Evolutionary conservation across 202 grass and related monocot species (phyloP).

Genomic region (Setaria viridis): DNA sequence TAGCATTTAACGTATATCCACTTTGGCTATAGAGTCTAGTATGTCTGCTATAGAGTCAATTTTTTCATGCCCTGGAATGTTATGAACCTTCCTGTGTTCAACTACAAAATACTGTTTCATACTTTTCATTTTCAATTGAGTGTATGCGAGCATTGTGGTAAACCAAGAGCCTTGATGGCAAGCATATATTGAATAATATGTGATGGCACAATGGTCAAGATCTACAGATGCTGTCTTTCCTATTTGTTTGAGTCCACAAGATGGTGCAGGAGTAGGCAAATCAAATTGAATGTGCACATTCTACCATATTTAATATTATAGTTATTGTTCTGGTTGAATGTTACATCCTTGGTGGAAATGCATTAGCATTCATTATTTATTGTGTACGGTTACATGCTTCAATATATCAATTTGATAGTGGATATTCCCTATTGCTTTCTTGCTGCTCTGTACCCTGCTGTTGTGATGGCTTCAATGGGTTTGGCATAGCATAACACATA

Average conservation of each 20-base stretch:
- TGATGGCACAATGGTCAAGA: background rate
- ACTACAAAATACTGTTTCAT: background rate
- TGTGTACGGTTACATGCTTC: background rate
- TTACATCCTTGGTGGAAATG: background rate
- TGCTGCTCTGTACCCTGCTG: slow-evolving; percentile 2
- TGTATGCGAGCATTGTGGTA: background rate
- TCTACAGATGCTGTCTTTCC: background rate
- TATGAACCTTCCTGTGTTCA: background rate
- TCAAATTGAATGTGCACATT: background rate
- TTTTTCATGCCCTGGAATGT: background rate
- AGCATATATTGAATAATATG: background rate
- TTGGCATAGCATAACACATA: slow-evolving; percentile 1
- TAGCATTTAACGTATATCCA: slow-evolving; percentile 20
- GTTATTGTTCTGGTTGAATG: background rate
- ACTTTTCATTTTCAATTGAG: background rate
- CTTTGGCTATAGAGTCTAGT: background rate
- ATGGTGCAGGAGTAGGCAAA: background rate
- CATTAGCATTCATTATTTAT: background rate
- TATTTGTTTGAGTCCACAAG: slow-evolving; percentile 11
- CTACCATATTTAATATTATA: background rate
- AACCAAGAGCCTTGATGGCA: background rate
- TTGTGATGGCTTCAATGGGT: slow-evolving; percentile 20
- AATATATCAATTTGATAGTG: background rate
- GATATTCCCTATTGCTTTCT: background rate
- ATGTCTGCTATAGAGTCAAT: too few relatives aligned